These are phyloP conservation scores for Zelopaecilomyces penicillatus DNA, from an alignment of 2,329 filamentous ascomycete genomes.

Conservation along the genomic window DNA sequence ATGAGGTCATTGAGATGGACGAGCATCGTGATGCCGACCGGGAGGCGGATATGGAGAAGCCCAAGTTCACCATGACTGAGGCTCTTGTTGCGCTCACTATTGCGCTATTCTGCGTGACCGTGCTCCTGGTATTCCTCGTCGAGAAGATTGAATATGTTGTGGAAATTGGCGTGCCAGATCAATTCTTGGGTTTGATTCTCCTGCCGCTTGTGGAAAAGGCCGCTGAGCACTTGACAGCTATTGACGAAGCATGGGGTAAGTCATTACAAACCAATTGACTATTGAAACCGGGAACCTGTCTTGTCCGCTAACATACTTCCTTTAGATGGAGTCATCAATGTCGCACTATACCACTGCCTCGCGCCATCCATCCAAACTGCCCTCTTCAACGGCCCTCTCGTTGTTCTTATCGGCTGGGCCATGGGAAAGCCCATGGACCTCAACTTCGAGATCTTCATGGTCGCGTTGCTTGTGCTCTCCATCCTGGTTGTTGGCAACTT, in stretches of 20 bases:
- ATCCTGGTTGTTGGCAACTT: constrained; percentile 71
- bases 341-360: constrained; percentile 63
- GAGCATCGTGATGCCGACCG: constrained; percentile 50
- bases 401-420: constrained; percentile 64
- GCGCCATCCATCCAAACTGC: constrained; percentile 69
- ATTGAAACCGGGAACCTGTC: background rate
- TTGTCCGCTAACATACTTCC: background rate
- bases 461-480: constrained; percentile 63
- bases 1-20: constrained; percentile 42
- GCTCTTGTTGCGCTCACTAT: constrained; percentile 50
- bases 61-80: constrained; percentile 59
- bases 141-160: constrained; percentile 49
- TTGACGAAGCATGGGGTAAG: constrained; percentile 57
- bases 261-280: background rate
- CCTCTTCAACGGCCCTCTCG: constrained; percentile 64
- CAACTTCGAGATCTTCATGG: constrained; percentile 69
- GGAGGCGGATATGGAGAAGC: constrained; percentile 39
- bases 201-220: constrained; percentile 62
- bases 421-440: constrained; percentile 56
- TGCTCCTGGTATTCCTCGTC: constrained; percentile 62
- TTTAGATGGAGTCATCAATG: constrained; percentile 54
- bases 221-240: constrained; percentile 60
- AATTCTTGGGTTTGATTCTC: constrained; percentile 47
- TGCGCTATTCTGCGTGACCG: constrained; percentile 49
- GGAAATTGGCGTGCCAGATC: constrained; percentile 22